Percentiles rank a stretch among this genome's conserved stretches.
Conservation (phyloP, 768 basidiomycete genomes). For the Candolleomyces aberdarensis region DNA sequence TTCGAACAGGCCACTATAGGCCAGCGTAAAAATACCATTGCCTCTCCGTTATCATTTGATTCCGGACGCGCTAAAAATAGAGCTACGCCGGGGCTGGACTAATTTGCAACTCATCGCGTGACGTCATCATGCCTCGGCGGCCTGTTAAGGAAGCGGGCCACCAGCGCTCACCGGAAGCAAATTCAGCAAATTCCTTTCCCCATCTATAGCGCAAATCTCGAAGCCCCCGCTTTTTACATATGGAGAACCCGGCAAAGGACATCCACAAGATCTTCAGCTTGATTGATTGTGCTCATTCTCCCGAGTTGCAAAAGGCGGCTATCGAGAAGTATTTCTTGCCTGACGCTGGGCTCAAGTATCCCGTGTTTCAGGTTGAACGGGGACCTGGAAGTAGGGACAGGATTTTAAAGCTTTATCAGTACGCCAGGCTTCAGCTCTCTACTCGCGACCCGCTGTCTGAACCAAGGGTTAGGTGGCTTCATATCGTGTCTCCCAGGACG, state of each 20-base stretch:
- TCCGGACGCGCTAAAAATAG: background rate
- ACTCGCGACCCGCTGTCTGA: background rate
- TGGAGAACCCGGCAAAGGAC: conserved; percentile 53
- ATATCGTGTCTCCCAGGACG: conserved; percentile 48
- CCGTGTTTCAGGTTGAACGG: conserved; percentile 42
- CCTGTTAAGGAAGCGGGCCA: background rate
- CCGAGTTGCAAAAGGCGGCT: conserved; percentile 42
- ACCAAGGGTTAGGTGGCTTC: conserved; percentile 48
- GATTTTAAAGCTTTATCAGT: conserved; percentile 55
- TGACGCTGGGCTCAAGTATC: conserved; percentile 53
- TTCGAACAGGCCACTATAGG: too few species aligned
- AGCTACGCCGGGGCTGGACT: background rate
- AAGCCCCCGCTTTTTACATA: conserved; percentile 15
- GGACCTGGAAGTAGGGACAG: conserved; percentile 44
- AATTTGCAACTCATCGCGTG: background rate
- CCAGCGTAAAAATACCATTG: too few species aligned
- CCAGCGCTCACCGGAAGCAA: background rate
- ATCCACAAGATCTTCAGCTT: conserved; percentile 38
- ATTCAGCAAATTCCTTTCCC: background rate
- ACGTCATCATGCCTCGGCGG: background rate
- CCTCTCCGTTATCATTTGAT: too few species aligned
- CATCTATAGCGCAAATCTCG: too few species aligned
- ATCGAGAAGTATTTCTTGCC: conserved; percentile 44
- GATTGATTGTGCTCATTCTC: conserved; percentile 39
- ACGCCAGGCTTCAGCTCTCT: conserved; percentile 10